Percentiles rank a stretch among this genome's conserved stretches.
Conservation (phyloP, 495 filamentous ascomycete species). For the Clavariopsis aquatica region DNA sequence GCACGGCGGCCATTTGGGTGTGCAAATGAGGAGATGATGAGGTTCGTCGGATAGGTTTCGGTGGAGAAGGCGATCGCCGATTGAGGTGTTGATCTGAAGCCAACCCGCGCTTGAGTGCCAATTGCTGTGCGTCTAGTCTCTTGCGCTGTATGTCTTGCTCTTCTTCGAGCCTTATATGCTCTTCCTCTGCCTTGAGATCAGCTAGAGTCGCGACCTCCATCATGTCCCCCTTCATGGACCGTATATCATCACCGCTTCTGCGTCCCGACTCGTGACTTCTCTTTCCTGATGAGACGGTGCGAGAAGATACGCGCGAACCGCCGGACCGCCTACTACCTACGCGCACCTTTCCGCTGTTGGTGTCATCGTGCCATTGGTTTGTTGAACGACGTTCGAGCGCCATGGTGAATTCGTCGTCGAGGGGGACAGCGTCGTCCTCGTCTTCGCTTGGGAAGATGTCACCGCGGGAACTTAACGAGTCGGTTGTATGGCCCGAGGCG, state of each 20-base stretch:
- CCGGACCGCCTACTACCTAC: slow-evolving; percentile 43
- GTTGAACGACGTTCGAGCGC: slow-evolving; percentile 68
- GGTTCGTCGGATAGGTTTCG: background rate
- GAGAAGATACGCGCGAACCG: slow-evolving; percentile 42
- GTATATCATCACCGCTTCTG: slow-evolving; percentile 29
- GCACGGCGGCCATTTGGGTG: slow-evolving; percentile 2
- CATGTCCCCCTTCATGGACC: slow-evolving; percentile 33
- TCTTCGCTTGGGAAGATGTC: slow-evolving; percentile 92
- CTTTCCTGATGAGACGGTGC: slow-evolving; percentile 39
- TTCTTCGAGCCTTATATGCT: slow-evolving; percentile 65
- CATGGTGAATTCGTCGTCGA: slow-evolving; percentile 92
- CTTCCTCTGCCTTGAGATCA: slow-evolving; percentile 77
- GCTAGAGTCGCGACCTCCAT: slow-evolving; percentile 60
- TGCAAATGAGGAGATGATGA: slow-evolving; percentile 9
- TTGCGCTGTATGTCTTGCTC: slow-evolving; percentile 68
- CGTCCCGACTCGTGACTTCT: slow-evolving; percentile 42
- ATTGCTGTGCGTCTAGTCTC: slow-evolving; percentile 67
- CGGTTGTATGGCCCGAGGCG: slow-evolving; percentile 79
- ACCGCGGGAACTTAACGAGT: slow-evolving; percentile 86
- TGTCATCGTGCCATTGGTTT: slow-evolving; percentile 59
- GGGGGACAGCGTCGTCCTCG: slow-evolving; percentile 85
- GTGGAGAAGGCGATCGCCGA: background rate
- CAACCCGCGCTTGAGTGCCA: slow-evolving; percentile 73
- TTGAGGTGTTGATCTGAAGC: slow-evolving; percentile 13
- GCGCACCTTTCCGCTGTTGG: slow-evolving; percentile 66